A percentile compares a stretch with the other conserved stretches of the same genome.
Evolutionary conservation across 331 rosid species (phyloP).

Genomic region (Pyracantha coccinea): DNA sequence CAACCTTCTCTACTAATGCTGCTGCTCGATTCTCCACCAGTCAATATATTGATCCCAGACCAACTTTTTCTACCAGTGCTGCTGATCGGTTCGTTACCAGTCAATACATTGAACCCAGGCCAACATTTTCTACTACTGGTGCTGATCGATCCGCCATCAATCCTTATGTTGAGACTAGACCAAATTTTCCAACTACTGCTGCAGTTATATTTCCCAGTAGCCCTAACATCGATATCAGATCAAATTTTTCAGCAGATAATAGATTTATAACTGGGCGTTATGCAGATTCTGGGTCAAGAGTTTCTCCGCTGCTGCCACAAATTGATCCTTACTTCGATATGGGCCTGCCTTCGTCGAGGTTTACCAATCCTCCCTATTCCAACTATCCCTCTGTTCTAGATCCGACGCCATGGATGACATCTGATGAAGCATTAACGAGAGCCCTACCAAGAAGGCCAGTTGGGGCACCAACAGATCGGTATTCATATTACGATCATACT

Average conservation of each 20-base stretch:
- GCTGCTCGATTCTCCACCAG: slow-evolving; percentile 21
- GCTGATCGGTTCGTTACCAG: slow-evolving; percentile 22
- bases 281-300: slow-evolving; percentile 27
- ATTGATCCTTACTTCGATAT: slow-evolving; percentile 30
- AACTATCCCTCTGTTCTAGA: slow-evolving; percentile 36
- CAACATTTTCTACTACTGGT: slow-evolving; percentile 15
- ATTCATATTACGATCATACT: slow-evolving; percentile 32
- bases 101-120: slow-evolving; percentile 20
- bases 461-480: slow-evolving; percentile 28
- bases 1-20: slow-evolving; percentile 20
- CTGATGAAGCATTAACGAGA: slow-evolving; percentile 30
- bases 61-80: slow-evolving; percentile 6
- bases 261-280: slow-evolving; percentile 1
- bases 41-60: slow-evolving; percentile 23
- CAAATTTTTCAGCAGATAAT: slow-evolving; percentile 12
- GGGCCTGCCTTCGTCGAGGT: slow-evolving; percentile 26
- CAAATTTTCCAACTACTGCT: slow-evolving; percentile 17
- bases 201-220: slow-evolving; percentile 10
- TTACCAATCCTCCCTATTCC: slow-evolving; percentile 28
- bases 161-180: slow-evolving; percentile 23
- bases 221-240: background rate
- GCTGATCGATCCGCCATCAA: slow-evolving; percentile 1
- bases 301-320: slow-evolving; percentile 21
- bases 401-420: slow-evolving; percentile 22
- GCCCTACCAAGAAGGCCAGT: slow-evolving; percentile 33